Conservation (phyloP, 441 rosid species). For the Eutrema salsugineum region DNA sequence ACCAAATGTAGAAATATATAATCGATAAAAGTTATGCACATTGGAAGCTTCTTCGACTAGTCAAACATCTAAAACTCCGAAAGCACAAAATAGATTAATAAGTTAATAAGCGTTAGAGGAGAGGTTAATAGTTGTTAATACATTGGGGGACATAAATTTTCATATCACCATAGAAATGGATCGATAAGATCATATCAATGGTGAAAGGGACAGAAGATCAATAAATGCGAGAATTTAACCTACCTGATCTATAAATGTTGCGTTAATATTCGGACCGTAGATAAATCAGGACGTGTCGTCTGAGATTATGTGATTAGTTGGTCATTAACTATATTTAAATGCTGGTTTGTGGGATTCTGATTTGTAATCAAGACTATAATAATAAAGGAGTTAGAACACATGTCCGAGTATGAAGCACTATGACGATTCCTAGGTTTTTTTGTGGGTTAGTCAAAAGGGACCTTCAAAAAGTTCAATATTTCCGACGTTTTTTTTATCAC, state of each 20-base stretch:
- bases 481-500: background rate
- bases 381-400: conserved; percentile 21
- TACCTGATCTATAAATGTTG: conserved; percentile 24
- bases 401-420: conserved; percentile 28
- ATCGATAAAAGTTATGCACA: background rate
- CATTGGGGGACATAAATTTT: conserved; percentile 22
- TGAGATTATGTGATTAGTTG: conserved; percentile 28
- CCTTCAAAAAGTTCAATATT: background rate
- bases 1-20: conserved; percentile 3
- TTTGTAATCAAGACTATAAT: conserved; percentile 13
- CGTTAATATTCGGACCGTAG: conserved; percentile 25
- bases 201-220: conserved; percentile 28
- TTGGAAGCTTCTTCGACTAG: conserved; percentile 25
- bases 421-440: conserved; percentile 31
- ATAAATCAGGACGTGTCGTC: conserved; percentile 30
- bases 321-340: conserved; percentile 12
- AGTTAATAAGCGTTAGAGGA: conserved; percentile 21
- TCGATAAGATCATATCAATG: conserved; percentile 31
- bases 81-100: conserved; percentile 17
- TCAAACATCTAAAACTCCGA: conserved; percentile 28
- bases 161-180: conserved; percentile 1
- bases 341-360: conserved; percentile 25
- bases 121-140: conserved; percentile 19
- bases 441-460: conserved; percentile 23
- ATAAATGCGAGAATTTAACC: conserved; percentile 26